phyloP scores from a whole-genome alignment of 1,139 yeast genomes.

The Kurtzmaniella quercitrusa region DNA sequence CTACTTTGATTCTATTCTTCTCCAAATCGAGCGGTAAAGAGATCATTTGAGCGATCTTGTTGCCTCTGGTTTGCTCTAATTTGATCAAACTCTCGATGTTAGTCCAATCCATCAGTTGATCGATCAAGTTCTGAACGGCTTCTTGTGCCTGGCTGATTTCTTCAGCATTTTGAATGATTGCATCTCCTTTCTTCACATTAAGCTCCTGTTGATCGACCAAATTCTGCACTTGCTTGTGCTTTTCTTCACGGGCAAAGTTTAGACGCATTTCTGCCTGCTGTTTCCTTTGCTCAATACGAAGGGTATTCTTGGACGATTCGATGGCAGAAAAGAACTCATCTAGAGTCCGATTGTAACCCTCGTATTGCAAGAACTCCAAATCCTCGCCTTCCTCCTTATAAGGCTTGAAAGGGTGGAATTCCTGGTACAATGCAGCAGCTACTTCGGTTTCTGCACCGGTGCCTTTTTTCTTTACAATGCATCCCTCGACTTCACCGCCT shows the following conservation, averaged over 20 bases:
- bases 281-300: conserved; percentile 73
- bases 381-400: conserved; percentile 30
- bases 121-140: conserved; percentile 62
- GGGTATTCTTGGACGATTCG: conserved; percentile 73
- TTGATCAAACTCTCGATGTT: conserved; percentile 74
- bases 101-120: conserved; percentile 93
- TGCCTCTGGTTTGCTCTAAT: conserved; percentile 65
- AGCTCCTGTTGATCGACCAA: conserved; percentile 60
- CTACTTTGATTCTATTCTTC: conserved; percentile 62
- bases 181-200: conserved; percentile 67
- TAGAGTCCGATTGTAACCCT: conserved; percentile 74
- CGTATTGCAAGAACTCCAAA: conserved; percentile 31
- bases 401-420: conserved; percentile 83
- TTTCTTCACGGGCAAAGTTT: conserved; percentile 70
- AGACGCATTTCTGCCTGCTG: conserved; percentile 69
- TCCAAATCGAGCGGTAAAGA: conserved; percentile 66
- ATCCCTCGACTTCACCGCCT: conserved; percentile 45
- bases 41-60: conserved; percentile 59
- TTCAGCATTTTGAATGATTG: conserved; percentile 66
- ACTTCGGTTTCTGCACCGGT: conserved; percentile 10
- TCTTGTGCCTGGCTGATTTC: conserved; percentile 67
- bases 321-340: conserved; percentile 82
- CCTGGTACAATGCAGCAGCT: conserved; percentile 62
- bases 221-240: conserved; percentile 65
- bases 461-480: conserved; percentile 58